phyloP scores from a whole-genome alignment of 208 protist species.

The Crithidia mellificae region DNA sequence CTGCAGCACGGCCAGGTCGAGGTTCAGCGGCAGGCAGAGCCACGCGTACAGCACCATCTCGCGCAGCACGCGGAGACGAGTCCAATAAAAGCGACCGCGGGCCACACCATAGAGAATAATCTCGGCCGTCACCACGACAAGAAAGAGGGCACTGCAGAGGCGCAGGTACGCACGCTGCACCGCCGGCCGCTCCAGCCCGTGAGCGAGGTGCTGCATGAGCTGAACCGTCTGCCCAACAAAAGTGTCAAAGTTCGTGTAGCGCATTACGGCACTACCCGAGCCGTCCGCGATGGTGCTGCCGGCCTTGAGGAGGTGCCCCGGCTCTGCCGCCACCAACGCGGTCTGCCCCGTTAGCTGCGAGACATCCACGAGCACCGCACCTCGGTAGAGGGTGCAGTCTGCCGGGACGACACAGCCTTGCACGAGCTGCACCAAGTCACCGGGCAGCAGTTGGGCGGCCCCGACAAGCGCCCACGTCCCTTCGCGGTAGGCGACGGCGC shows the following conservation, averaged over 20 bases:
- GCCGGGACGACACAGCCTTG: slow-evolving; percentile 87
- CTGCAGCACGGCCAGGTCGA: slow-evolving; percentile 55
- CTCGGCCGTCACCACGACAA: slow-evolving; percentile 10
- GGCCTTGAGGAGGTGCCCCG: slow-evolving; percentile 76
- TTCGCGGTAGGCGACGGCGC: slow-evolving; percentile 71
- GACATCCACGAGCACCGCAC: slow-evolving; percentile 74
- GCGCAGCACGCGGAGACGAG: slow-evolving; percentile 13
- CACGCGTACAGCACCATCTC: slow-evolving; percentile 37
- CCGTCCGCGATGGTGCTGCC: slow-evolving; percentile 70
- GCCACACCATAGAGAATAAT: slow-evolving; percentile 12
- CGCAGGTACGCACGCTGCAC: slow-evolving; percentile 11
- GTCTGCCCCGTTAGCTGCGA: slow-evolving; percentile 92
- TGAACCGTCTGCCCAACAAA: slow-evolving; percentile 86
- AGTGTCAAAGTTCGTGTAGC: slow-evolving; percentile 82
- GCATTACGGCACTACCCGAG: slow-evolving; percentile 46
- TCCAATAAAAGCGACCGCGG: not conserved
- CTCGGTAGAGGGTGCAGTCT: slow-evolving; percentile 75
- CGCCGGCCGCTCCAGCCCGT: slow-evolving; percentile 8
- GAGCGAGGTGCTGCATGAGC: slow-evolving; percentile 51
- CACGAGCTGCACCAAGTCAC: slow-evolving; percentile 85
- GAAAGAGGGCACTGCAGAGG: not conserved
- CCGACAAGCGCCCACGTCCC: slow-evolving; percentile 65
- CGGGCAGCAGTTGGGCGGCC: slow-evolving; percentile 77
- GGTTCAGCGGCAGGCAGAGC: slow-evolving; percentile 35
- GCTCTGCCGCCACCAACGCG: slow-evolving; percentile 68